Percentiles rank a stretch among this genome's conserved stretches.
Evolutionary conservation across 768 basidiomycete genomes (phyloP).

Genomic region (Steccherinum ochraceum): DNA sequence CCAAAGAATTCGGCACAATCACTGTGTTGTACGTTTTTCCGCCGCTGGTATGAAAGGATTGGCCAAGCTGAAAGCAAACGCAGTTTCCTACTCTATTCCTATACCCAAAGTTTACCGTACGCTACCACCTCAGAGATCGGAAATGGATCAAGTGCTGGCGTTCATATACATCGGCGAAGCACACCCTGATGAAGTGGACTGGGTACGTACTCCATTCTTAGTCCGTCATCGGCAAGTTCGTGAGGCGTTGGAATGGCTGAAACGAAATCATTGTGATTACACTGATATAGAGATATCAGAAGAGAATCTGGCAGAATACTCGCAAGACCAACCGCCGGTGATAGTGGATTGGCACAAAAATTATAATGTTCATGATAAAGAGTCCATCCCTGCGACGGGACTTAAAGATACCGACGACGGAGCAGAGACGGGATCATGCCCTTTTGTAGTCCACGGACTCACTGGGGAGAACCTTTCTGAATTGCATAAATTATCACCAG

Average conservation of each 20-base stretch:
- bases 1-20: slow-evolving; percentile 12
- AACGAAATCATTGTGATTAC: slow-evolving; percentile 12
- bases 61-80: slow-evolving; percentile 29
- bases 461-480: slow-evolving; percentile 19
- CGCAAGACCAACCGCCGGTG: slow-evolving; percentile 19
- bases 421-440: slow-evolving; percentile 24
- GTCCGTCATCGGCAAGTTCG: slow-evolving; percentile 6
- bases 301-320: slow-evolving; percentile 9
- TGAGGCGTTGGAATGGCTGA: slow-evolving; percentile 11
- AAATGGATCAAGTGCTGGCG: slow-evolving; percentile 26
- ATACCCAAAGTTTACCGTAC: slow-evolving; percentile 24
- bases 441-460: slow-evolving; percentile 31
- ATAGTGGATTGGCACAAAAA: slow-evolving; percentile 4
- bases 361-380: not conserved
- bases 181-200: slow-evolving; percentile 17
- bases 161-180: slow-evolving; percentile 27
- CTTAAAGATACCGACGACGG: slow-evolving; percentile 26
- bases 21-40: slow-evolving; percentile 12
- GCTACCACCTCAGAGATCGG: slow-evolving; percentile 25
- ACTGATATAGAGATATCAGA: slow-evolving; percentile 11
- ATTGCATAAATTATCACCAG: slow-evolving; percentile 8
- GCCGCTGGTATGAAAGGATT: slow-evolving; percentile 4
- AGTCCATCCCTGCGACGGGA: slow-evolving; percentile 11
- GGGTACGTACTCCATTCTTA: slow-evolving; percentile 18
- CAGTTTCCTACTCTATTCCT: slow-evolving; percentile 26